Evolutionary conservation across 2,329 filamentous ascomycete species (phyloP), one percentile per base, ranked within the genome.

Genomic region (Didymella arachidicola): DNA sequence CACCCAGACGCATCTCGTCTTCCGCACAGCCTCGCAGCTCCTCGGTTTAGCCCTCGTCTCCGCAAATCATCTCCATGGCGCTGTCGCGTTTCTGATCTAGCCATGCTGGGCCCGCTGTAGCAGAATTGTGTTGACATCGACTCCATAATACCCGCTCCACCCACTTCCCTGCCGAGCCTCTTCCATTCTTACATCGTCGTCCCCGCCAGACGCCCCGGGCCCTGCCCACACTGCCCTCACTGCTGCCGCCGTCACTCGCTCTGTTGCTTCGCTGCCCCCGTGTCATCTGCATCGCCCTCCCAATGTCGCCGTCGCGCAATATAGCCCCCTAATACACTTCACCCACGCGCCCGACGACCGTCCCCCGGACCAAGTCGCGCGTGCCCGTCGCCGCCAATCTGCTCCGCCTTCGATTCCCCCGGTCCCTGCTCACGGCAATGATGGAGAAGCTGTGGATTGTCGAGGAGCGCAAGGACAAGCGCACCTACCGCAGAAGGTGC

Each of bases 401-500:
- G 47, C 52, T 60, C 59, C 50, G 59, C 39, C 42, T 55, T 38
- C 52, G 36, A 29, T 42, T 49, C 51, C 53, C 62, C 56, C 60
- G 58, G 54, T 46, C 58, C 42, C 41, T 49, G 36, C 53, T 43
- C 47, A 36, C 53, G 41, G 53, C 59, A 56, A 60, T 66, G 56
- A 64, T 64, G 63, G 62, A 64, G 60, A 64, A 66, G 59, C 65
- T 66, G 58, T 67, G 65, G 63, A 63, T 67, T 38, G 63, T 64
- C 38, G 63, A 67, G 48, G 65, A 66, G 60, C 65, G 65, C 48
- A 67, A 67, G 65, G 62, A 61, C 60, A 70, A 64, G 53, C 72
- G 70, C 57, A 62, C 71, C 22, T 67, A 72, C 52, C 67, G 71
- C 38, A 69, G 71, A 39, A 71, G 68, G 30, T 70, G 65, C 59